Conservation (phyloP, 345 rosid genomes). For the Ceriops tagal region DNA sequence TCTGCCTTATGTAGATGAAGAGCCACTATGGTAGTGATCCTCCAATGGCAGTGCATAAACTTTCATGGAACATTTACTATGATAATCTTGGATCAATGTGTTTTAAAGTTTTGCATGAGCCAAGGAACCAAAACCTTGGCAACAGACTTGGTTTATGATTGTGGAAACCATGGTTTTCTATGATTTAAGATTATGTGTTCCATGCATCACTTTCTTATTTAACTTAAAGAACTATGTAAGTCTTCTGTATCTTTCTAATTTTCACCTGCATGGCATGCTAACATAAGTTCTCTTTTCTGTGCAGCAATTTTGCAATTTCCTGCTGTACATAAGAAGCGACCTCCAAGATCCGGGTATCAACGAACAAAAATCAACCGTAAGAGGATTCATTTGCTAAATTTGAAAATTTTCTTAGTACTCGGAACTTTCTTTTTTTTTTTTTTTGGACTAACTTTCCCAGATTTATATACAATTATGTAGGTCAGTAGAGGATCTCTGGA, state of each 20-base stretch:
- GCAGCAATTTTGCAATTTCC: slow-evolving; percentile 95
- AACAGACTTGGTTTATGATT: too few relatives aligned
- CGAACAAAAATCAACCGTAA: slow-evolving; percentile 81
- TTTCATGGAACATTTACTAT: neutral
- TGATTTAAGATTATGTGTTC: neutral
- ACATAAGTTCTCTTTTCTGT: slow-evolving; percentile 12
- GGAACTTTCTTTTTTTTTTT: too few relatives aligned
- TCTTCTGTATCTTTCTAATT: neutral
- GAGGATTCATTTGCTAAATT: slow-evolving; percentile 19
- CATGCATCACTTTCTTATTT: neutral
- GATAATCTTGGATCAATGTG: neutral
- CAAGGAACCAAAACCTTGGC: too few relatives aligned
- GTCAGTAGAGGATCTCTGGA: too few relatives aligned
- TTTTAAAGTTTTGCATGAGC: neutral
- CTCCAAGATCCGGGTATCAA: slow-evolving; percentile 74
- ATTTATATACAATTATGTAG: too few relatives aligned
- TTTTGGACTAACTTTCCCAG: too few relatives aligned
- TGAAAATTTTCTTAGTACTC: neutral
- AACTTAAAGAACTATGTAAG: neutral
- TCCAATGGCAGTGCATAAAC: neutral
- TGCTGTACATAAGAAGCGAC: slow-evolving; percentile 66
- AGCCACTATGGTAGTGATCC: neutral
- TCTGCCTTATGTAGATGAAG: neutral
- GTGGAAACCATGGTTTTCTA: neutral
- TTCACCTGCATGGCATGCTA: slow-evolving; percentile 10